Evolutionary conservation across 1,284 basidiomycete genomes (phyloP).

Genomic region (Leccinum angustisporum): DNA sequence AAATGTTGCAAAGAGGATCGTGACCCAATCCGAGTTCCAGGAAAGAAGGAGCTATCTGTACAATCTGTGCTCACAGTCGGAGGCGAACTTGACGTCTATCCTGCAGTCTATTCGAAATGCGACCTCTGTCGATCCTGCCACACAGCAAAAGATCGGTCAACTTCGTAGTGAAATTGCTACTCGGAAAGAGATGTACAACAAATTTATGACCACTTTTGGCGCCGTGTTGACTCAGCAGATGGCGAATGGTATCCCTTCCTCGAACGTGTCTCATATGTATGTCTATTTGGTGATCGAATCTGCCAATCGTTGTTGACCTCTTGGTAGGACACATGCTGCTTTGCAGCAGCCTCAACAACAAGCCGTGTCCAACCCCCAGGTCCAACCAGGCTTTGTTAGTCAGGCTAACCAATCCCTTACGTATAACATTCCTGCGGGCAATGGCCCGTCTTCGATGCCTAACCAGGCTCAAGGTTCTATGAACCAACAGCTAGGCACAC

Average conservation of each 20-base stretch:
- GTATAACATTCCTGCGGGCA: constrained; percentile 26
- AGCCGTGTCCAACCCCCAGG: constrained; percentile 14
- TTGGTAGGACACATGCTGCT: constrained; percentile 19
- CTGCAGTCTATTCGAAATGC: constrained; percentile 19
- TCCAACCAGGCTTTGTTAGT: constrained; percentile 24
- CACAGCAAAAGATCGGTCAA: constrained; percentile 32
- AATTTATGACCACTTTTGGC: constrained; percentile 29
- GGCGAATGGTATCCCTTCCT: constrained; percentile 20
- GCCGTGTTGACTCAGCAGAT: constrained; percentile 29
- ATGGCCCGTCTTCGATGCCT: constrained; percentile 25
- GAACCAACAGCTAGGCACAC: constrained; percentile 27
- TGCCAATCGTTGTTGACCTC: constrained; percentile 13
- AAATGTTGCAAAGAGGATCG: constrained; percentile 20
- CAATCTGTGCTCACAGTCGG: constrained; percentile 17
- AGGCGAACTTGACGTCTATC: constrained; percentile 17
- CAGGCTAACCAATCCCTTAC: constrained; percentile 25
- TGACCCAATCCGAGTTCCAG: constrained; percentile 27
- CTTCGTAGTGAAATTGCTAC: constrained; percentile 33
- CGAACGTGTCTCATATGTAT: constrained; percentile 31
- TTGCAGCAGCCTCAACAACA: constrained; percentile 22
- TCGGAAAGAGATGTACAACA: constrained; percentile 40
- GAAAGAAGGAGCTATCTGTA: constrained; percentile 24
- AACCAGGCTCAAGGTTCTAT: constrained; percentile 21
- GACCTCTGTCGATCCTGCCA: constrained; percentile 28
- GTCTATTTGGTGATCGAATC: constrained; percentile 2